A percentile compares a stretch with the other conserved stretches of the same genome.
These are phyloP conservation scores for Teunomyces aglyptinius DNA, from an alignment of 805 yeast species.

Conservation along the genomic window DNA sequence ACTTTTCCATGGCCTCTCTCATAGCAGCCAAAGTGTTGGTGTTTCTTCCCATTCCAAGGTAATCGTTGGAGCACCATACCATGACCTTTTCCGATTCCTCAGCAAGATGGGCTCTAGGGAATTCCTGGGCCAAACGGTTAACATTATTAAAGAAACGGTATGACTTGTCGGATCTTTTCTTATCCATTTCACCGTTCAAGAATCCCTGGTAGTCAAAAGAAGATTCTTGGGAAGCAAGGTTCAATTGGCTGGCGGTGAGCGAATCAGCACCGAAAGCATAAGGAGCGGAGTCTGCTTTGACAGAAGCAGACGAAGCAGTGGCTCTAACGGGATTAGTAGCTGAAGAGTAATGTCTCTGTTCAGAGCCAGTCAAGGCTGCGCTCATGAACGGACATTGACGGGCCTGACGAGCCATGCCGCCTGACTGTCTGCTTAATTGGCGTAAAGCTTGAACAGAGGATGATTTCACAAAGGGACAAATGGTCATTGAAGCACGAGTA, in stretches of 20 bases:
- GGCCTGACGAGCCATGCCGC: constrained; percentile 55
- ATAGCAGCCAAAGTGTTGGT: constrained; percentile 68
- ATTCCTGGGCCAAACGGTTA: constrained; percentile 90
- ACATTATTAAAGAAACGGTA: constrained; percentile 96
- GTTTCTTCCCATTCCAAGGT: constrained; percentile 91
- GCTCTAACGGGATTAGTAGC: constrained; percentile 47
- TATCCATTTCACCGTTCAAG: constrained; percentile 62
- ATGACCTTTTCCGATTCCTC: constrained; percentile 79
- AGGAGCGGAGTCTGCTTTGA: constrained; percentile 35
- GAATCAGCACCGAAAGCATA: constrained; percentile 29
- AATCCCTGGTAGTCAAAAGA: constrained; percentile 71
- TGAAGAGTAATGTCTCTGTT: constrained; percentile 41
- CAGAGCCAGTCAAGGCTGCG: constrained; percentile 46
- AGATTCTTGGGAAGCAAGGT: constrained; percentile 46
- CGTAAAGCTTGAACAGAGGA: constrained; percentile 61
- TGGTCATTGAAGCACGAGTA: constrained; percentile 69
- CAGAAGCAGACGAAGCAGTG: constrained; percentile 47
- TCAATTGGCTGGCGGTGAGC: constrained; percentile 23
- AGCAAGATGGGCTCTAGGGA: constrained; percentile 88
- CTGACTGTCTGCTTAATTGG: constrained; percentile 45
- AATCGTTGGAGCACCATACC: constrained; percentile 99
- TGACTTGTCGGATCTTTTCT: constrained; percentile 84
- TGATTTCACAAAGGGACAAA: constrained; percentile 81
- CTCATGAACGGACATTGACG: constrained; percentile 89
- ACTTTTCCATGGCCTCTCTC: constrained; percentile 76